Evolutionary conservation across 2,329 filamentous ascomycete species (phyloP).

Genomic region (Endocalyx cinctus): DNA sequence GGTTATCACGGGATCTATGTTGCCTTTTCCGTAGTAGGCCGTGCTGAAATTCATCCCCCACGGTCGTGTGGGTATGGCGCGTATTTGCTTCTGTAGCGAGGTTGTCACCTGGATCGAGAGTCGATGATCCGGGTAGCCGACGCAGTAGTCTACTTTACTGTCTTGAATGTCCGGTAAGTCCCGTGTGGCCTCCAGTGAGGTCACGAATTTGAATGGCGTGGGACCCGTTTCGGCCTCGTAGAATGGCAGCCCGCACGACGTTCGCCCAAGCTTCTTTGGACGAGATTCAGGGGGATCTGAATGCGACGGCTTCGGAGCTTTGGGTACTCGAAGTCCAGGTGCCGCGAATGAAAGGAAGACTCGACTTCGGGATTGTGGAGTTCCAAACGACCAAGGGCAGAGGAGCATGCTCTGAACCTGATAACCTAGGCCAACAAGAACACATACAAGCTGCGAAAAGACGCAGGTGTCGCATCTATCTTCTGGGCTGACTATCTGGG

Average conservation of each 20-base stretch:
- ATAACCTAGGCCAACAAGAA: conserved; percentile 72
- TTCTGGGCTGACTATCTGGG: conserved; percentile 53
- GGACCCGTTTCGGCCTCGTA: conserved; percentile 43
- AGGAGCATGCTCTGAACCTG: conserved; percentile 64
- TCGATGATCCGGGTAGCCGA: conserved; percentile 65
- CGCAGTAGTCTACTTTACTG: conserved; percentile 55
- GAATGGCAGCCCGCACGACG: conserved; percentile 57
- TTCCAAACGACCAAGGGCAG: conserved; percentile 66
- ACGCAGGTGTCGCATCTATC: conserved; percentile 54
- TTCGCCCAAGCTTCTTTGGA: conserved; percentile 45
- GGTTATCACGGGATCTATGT: conserved; percentile 26
- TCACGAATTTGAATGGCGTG: conserved; percentile 58
- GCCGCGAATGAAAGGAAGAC: conserved; percentile 70
- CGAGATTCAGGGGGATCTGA: conserved; percentile 42
- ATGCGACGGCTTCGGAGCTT: conserved; percentile 57
- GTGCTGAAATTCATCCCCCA: conserved; percentile 47
- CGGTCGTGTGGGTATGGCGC: conserved; percentile 55
- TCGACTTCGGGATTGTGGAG: conserved; percentile 60
- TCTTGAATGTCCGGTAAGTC: conserved; percentile 63
- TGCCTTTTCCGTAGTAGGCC: conserved; percentile 33
- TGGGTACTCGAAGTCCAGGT: conserved; percentile 55
- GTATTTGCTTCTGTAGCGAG: conserved; percentile 41
- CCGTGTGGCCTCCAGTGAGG: conserved; percentile 45
- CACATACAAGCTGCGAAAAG: conserved; percentile 68
- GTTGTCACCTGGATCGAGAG: conserved; percentile 36